Base-by-base conservation (phyloP, 345 rosid genomes). In the Syzygium aqueum region DNA sequence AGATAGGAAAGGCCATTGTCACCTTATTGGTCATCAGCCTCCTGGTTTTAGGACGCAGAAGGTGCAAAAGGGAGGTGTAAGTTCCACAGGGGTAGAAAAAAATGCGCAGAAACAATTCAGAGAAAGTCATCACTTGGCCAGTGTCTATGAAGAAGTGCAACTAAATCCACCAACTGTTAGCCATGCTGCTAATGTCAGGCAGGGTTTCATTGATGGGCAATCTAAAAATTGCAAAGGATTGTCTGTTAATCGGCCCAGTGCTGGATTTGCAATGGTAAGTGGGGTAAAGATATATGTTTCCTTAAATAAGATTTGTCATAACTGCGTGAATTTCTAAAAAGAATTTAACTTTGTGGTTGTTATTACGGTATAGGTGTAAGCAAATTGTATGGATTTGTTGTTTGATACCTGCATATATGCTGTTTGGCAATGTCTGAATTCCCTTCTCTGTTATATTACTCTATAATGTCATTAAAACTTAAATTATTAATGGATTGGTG, bases 1-100 rank as follows among this genome's bases (percentile, higher is more conserved):
- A 88, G 54, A 87, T 95, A 97, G 99, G 98, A 59, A 53, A 85
- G 84, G 53, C 65, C 89, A 93, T 89, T 88, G 94, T 89, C 93
- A 95, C 53, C 82, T 92, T 88, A 52, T 93, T 53, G 98, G 96
- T 86, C 65, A 91, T 91, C 88, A 85, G 67, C 77, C 90, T 89
- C 89, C 88, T 59, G 86, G 88, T 83, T 50, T n/a, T n/a, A 84
- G 88, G 77, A 40, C 88, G 6, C 88, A 61, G 40, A 84, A 84
- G 83, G 54, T 57, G 28, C 91, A 88, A 84, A 90, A 85, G 87
- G 87, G 2, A 51, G 50, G 40, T 17, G 25, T 17, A 67, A 67
- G 80, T 67, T 46, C 80, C 80, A 9, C 19, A 21, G 80, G 46
- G 80, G 46, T 86, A 84, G 84, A 82, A 53, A 87, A 87, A 84